Evolutionary conservation across 2,329 filamentous ascomycete genomes (phyloP), one percentile per base, ranked within the genome.

Genomic region (Colletotrichum lentis): DNA sequence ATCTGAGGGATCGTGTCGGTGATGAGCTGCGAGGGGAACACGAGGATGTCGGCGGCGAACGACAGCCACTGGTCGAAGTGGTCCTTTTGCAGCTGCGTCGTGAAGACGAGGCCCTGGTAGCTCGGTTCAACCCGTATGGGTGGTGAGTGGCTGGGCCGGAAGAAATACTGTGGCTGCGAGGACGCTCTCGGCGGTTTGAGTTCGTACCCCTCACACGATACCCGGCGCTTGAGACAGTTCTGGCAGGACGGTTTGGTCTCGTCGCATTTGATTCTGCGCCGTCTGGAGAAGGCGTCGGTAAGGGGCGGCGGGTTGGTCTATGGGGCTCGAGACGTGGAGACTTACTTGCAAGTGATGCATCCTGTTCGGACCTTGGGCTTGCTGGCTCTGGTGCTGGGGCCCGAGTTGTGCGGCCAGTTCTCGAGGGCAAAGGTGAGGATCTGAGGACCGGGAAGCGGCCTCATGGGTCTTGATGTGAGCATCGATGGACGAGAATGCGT

Each of bases 311-410:
- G 31, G 7, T 14, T 10, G 8, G 5, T 24, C 12, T 2, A 12
- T 35, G 16, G 16, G 6, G 11, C 20, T 46, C 16, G n/a, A 22
- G 12, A 14, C 16, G n/a, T 20, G 18, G 7, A 11, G 14, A 57
- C 66, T 46, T 54, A 67, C 66, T 69, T 69, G 66, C 66, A 69
- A n/a, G 66, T 71, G 14, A 70, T 20, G 39, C 69, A 71, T 56
- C 69, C 69, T 5, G 71, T 71, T 14, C 69, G 67, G 37, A 71
- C 69, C 49, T 71, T 72, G 46, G 67, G 69, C 24, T 50, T 71
- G 47, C 64, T 72, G 5, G 70, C 64, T n/a, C 69, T 57, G 39
- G 61, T 67, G 11, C 18, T 41, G 14, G 65, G 65, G 22, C 65
- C 65, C 16, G 41, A 5, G 39, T 56, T 64, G 22, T 41, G 49